phyloP scores from a whole-genome alignment of 129 eudicot genomes.

The Centella asiatica region DNA sequence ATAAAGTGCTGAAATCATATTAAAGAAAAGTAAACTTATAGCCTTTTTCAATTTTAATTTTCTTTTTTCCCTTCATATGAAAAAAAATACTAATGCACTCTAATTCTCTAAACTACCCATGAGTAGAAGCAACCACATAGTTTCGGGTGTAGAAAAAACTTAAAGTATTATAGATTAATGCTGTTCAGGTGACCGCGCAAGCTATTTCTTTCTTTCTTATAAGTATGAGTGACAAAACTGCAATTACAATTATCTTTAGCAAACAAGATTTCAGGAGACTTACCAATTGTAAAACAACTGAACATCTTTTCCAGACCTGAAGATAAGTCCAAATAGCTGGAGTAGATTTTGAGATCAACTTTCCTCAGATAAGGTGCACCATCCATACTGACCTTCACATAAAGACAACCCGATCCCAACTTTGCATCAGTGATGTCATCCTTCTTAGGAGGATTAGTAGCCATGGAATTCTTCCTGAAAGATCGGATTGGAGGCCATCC shows the following conservation, averaged over 20 bases:
- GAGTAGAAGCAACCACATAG: neutral
- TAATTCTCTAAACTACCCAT: neutral
- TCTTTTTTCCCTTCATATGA: neutral
- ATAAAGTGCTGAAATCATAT: too few relatives aligned
- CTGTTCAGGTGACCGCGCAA: neutral
- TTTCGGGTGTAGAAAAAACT: neutral
- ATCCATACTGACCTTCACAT: slow-evolving; percentile 75
- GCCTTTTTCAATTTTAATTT: neutral
- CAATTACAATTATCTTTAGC: neutral
- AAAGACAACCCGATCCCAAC: slow-evolving; percentile 36
- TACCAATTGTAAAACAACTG: slow-evolving; percentile 61
- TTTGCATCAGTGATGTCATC: slow-evolving; percentile 32
- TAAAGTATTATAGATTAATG: neutral
- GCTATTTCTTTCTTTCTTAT: neutral
- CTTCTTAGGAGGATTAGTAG: slow-evolving; percentile 38
- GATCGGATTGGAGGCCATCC: slow-evolving; percentile 87
- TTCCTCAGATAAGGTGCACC: slow-evolving; percentile 84
- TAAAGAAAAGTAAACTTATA: too few relatives aligned
- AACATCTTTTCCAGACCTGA: slow-evolving; percentile 69
- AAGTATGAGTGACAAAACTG: neutral
- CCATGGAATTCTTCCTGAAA: slow-evolving; percentile 57
- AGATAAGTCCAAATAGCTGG: slow-evolving; percentile 44
- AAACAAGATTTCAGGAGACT: neutral
- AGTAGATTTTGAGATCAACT: slow-evolving; percentile 49
- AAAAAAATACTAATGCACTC: neutral